phyloP scores from a whole-genome alignment of 495 filamentous ascomycete genomes.

The Choiromyces venosus region DNA sequence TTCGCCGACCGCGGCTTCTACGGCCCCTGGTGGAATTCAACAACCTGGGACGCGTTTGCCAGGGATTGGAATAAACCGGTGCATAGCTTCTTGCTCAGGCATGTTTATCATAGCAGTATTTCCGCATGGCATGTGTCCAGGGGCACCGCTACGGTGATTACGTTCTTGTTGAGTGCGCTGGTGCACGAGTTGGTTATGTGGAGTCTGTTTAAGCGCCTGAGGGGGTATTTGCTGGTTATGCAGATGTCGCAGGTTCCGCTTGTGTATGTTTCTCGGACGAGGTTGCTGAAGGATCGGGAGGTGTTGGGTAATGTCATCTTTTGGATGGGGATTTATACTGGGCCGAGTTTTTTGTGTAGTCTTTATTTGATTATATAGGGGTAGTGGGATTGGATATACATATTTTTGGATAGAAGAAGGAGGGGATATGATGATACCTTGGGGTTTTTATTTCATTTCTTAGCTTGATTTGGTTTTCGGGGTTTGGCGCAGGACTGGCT shows the following conservation, averaged over 20 bases:
- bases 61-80: slow-evolving; percentile 71
- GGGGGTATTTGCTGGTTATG: slow-evolving; percentile 63
- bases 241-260: slow-evolving; percentile 69
- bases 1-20: slow-evolving; percentile 78
- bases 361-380: slow-evolving; percentile 65
- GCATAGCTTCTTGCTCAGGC: slow-evolving; percentile 65
- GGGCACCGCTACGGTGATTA: slow-evolving; percentile 64
- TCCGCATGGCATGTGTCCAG: slow-evolving; percentile 62
- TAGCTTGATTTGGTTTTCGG: no score
- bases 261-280: slow-evolving; percentile 58
- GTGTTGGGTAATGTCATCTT: slow-evolving; percentile 67
- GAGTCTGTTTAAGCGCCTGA: slow-evolving; percentile 68
- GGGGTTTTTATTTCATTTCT: no score
- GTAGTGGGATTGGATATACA: neutral
- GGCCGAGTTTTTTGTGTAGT: slow-evolving; percentile 64
- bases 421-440: no score
- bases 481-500: no score
- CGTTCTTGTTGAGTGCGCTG: slow-evolving; percentile 63
- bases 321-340: slow-evolving; percentile 67
- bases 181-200: slow-evolving; percentile 73
- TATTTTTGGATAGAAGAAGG: no score
- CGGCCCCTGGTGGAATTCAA: slow-evolving; percentile 63
- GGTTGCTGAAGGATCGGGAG: slow-evolving; percentile 54
- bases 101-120: slow-evolving; percentile 70
- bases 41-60: slow-evolving; percentile 49